Percentiles rank a stretch among this genome's conserved stretches.
phyloP scores from a whole-genome alignment of 2,329 filamentous ascomycete species.

The Botrytis hyacinthi region DNA sequence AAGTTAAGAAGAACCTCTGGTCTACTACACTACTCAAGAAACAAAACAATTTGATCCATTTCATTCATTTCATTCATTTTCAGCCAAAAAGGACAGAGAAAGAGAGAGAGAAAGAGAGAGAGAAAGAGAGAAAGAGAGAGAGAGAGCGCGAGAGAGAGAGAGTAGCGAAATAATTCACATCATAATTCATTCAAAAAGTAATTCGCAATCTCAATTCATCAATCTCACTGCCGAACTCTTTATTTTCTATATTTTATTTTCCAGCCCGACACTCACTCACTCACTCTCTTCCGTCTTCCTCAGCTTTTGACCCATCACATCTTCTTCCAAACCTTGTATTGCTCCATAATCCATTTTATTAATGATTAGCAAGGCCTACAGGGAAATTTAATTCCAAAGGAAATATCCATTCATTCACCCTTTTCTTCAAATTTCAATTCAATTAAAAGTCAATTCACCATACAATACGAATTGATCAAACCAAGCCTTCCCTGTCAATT shows the following conservation, averaged over 20 bases:
- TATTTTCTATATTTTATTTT: not conserved
- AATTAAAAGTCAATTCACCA: conserved; percentile 10
- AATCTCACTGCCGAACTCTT: not conserved
- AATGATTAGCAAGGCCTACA: conserved; percentile 12
- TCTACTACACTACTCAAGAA: not conserved
- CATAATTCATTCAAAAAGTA: not conserved
- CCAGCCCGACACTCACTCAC: not conserved
- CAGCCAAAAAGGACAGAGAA: not conserved
- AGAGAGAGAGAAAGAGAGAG: not conserved
- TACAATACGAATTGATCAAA: not conserved
- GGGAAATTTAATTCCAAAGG: conserved; percentile 1
- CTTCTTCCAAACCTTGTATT: not conserved
- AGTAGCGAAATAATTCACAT: not conserved
- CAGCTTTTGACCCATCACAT: not conserved
- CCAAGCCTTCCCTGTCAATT: conserved; percentile 29
- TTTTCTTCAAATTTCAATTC: not conserved
- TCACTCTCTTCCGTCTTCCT: not conserved
- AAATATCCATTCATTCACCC: conserved; percentile 7
- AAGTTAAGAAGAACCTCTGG: not conserved
- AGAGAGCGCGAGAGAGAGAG: not conserved
- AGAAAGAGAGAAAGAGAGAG: not conserved
- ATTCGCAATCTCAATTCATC: not conserved
- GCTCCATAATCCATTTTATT: conserved; percentile 3
- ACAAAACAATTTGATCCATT: not conserved
- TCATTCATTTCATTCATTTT: conserved; percentile 2